Conservation (phyloP, 768 basidiomycete species). For the Panaeolus cyanescens region DNA sequence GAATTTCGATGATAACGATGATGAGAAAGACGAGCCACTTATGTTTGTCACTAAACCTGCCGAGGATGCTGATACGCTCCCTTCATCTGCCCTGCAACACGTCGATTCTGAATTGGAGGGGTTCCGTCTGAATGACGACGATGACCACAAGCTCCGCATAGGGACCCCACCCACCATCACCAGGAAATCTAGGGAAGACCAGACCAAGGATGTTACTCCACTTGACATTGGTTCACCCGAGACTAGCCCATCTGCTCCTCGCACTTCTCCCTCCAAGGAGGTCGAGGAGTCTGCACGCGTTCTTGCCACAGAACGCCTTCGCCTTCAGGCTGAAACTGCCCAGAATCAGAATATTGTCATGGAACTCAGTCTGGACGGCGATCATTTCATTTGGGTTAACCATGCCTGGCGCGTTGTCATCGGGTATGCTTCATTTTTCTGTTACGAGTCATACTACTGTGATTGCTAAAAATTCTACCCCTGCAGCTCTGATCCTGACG, state of each 20-base stretch:
- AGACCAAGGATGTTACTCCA: conserved; percentile 46
- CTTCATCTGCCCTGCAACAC: conserved; percentile 35
- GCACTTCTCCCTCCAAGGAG: conserved; percentile 42
- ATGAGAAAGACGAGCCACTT: conserved; percentile 88
- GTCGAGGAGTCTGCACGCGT: conserved; percentile 76
- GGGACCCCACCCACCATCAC: conserved; percentile 45
- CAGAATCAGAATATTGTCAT: conserved; percentile 96
- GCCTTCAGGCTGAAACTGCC: conserved; percentile 90
- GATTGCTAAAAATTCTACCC: neutral
- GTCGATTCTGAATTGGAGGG: conserved; percentile 42
- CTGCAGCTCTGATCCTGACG: conserved; percentile 78
- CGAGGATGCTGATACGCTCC: conserved; percentile 47
- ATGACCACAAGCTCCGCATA: conserved; percentile 52
- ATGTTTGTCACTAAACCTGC: conserved; percentile 92
- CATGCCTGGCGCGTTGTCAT: conserved; percentile 94
- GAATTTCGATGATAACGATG: conserved; percentile 94
- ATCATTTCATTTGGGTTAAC: conserved; percentile 94
- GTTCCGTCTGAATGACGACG: conserved; percentile 53
- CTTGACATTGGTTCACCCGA: conserved; percentile 35
- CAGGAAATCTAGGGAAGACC: conserved; percentile 61
- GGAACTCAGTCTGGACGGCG: conserved; percentile 92
- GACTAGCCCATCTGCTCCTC: conserved; percentile 33
- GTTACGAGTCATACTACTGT: conserved; percentile 1
- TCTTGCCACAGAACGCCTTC: conserved; percentile 86
- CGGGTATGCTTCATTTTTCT: conserved; percentile 56